phyloP scores from a whole-genome alignment of 2,329 filamentous ascomycete species.

The Aspergillus chevalieri region DNA sequence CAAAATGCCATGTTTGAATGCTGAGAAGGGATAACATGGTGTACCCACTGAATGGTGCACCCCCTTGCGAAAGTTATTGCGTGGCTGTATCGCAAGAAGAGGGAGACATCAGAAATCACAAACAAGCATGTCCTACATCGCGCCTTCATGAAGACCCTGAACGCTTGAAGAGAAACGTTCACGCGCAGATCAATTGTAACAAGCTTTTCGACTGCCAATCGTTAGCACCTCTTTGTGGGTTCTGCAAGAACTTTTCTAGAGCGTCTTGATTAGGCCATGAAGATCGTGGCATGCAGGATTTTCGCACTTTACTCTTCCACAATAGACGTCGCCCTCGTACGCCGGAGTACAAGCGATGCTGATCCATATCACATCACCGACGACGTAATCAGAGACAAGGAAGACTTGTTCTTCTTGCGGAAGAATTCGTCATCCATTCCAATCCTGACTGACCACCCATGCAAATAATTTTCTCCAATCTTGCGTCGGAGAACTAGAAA shows the following conservation, averaged over 20 bases:
- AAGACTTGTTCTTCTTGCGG: not conserved
- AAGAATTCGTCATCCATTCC: not conserved
- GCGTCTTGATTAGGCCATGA: not conserved
- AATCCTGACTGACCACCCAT: not conserved
- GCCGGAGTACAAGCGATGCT: not conserved
- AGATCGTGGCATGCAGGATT: not conserved
- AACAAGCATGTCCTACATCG: not conserved
- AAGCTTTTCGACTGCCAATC: not conserved
- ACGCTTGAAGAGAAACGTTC: not conserved
- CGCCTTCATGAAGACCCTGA: not conserved
- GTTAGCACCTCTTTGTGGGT: not conserved
- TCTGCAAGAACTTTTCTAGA: not conserved
- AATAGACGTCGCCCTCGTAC: not conserved
- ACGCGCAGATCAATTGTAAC: not conserved
- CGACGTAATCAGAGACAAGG: not conserved
- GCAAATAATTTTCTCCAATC: no score
- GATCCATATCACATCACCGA: not conserved
- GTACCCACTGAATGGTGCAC: not conserved
- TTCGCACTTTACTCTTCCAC: not conserved
- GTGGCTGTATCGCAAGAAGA: not conserved
- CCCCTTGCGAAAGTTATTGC: not conserved
- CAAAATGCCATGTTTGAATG: not conserved
- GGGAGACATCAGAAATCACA: not conserved
- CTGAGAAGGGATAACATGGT: not conserved
- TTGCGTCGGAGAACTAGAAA: no score